Evolutionary conservation across 805 yeast species (phyloP).

Genomic region (Pichia ethanolica): DNA sequence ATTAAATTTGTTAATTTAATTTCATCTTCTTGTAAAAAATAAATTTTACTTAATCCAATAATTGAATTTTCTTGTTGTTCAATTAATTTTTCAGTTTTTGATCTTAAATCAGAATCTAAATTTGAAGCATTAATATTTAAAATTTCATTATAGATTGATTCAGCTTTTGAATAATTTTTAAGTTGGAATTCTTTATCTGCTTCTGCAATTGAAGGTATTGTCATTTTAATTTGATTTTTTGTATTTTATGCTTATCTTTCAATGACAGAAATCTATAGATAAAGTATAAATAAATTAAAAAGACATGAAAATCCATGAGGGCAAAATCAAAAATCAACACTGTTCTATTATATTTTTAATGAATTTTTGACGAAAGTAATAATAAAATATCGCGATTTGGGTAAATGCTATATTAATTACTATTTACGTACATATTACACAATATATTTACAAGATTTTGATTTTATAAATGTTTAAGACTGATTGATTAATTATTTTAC

Average conservation of each 20-base stretch:
- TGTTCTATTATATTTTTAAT: too few species aligned
- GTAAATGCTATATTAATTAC: too few species aligned
- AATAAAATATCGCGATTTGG: too few species aligned
- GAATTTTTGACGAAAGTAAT: too few species aligned
- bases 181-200: constrained; percentile 54
- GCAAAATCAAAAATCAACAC: background rate
- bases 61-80: constrained; percentile 64
- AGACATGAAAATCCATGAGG: background rate
- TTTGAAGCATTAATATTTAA: constrained; percentile 26
- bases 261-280: too few species aligned
- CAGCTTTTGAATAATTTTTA: constrained; percentile 51
- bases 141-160: constrained; percentile 46
- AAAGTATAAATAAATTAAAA: too few species aligned
- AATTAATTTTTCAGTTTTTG: constrained; percentile 32
- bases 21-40: constrained; percentile 41
- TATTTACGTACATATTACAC: too few species aligned
- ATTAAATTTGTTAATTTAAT: constrained; percentile 55
- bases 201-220: constrained; percentile 35
- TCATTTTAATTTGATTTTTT: constrained; percentile 13
- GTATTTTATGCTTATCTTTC: background rate
- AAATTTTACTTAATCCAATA: constrained; percentile 67
- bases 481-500: too few species aligned
- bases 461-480: too few species aligned
- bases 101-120: constrained; percentile 7
- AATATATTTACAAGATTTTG: too few species aligned